Base-by-base conservation (phyloP, 257 asterid species). In the Jacaranda mimosifolia region DNA sequence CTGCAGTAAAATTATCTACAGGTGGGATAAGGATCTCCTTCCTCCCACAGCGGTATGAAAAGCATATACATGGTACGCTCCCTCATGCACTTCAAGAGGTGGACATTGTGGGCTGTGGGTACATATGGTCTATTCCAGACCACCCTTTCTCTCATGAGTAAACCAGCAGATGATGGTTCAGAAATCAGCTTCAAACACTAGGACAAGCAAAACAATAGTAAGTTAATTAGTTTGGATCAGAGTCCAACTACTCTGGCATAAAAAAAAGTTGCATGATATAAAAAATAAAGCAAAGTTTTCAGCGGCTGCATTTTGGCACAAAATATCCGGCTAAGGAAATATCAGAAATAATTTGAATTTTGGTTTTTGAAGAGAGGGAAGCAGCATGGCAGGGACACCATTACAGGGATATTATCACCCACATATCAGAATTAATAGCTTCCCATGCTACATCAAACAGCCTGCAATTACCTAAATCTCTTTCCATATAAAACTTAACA, bases 1-100 rank as follows among this genome's bases (percentile, higher is more conserved):
- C 32, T 5, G 73, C 78, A 43, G 70, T 64, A 67, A 72, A 46
- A 79, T 21, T 79, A 79, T 79, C 52, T 74, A 79, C 83, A 74
- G 79, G 65, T 59, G 76, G 76, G 68, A 68, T 68, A 57, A 45
- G 45, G 79, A 68, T 57, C 66, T 71, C 49, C 39, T 12, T 72
- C 78, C 70, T n/a, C 74, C 38, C 73, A 40, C 65, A 42, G 67
- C 11, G 4, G 39, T 43, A 7, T 1, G 18, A 5, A n/a, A 11
- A n/a, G 55, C 42, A 38, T 19, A 52, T 52, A 49, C 18, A 62
- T 35, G 9, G 9, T 13, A 62, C 13, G 46, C 45, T 32, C 18
- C 45, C n/a, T 12, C 55, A 42, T 26, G 10, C 13, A 9, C 42
- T 17, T 35, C 38, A 70, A 59, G 57, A 59, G 57, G 56, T 21